Evolutionary conservation across 495 filamentous ascomycete species (phyloP).

Genomic region (Neurospora intermedia): DNA sequence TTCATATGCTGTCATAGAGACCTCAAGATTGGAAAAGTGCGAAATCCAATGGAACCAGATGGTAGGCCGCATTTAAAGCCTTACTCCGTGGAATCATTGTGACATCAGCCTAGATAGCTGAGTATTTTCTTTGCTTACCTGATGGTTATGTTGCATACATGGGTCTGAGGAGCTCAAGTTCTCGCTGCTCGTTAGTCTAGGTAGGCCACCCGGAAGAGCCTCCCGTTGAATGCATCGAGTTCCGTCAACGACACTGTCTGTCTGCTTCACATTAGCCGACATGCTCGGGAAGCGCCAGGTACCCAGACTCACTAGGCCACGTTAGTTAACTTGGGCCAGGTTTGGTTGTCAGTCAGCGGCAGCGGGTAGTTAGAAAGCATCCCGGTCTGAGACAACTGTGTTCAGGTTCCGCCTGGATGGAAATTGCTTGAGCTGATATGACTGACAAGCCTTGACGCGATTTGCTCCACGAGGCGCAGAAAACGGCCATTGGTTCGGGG

Average conservation of each 20-base stretch:
- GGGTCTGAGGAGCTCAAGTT: background rate
- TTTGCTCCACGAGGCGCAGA: background rate
- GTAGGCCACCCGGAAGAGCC: background rate
- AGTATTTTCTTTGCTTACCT: background rate
- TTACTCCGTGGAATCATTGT: background rate
- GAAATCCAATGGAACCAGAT: background rate
- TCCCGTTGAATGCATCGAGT: background rate
- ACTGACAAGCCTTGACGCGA: background rate
- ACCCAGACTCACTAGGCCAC: background rate
- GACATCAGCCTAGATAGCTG: background rate
- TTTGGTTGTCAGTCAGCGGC: background rate
- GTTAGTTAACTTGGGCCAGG: background rate
- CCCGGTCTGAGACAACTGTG: background rate
- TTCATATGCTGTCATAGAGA: background rate
- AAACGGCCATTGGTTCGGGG: background rate
- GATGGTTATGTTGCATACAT: background rate
- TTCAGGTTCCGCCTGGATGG: background rate
- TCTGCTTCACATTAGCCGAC: background rate
- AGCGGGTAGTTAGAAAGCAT: background rate
- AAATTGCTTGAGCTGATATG: background rate
- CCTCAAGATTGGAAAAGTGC: background rate
- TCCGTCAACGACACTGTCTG: background rate
- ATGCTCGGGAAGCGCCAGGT: background rate
- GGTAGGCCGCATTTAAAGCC: background rate
- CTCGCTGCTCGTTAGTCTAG: background rate